Evolutionary conservation across 352 stramenopile species (phyloP), one percentile per base, ranked within the genome.

Genomic region (Phytopythium chamaehyphon): DNA sequence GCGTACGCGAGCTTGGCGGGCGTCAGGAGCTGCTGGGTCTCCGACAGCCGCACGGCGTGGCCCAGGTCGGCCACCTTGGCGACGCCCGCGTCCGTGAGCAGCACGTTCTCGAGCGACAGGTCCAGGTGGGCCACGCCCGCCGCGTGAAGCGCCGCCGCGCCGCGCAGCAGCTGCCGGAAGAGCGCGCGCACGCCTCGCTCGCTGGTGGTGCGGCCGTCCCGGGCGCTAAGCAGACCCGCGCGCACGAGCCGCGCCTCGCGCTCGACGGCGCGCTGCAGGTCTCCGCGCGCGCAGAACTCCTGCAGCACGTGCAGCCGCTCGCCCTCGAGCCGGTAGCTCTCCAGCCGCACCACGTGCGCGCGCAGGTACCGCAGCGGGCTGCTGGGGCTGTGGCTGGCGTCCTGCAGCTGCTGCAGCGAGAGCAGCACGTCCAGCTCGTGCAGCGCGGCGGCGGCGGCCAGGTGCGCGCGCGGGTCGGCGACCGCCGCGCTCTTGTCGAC

Each of bases 101-200:
- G 89, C 65, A 96, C 81, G 62, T 98, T 98, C 62, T 98, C 94
- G 9, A 97, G 77, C 47, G 96, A 98, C 33, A 98, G 53, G 61
- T 98, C 94, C 47, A 96, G 75, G 69, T 98, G 93, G 35, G 78
- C 91, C 54, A 98, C 93, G 53, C 80, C 84, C 21, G 66, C 51
- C 4, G 54, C 69, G 61, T 98, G 93, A 3, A 98, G 75, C 38
- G 85, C 89, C 8, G 82, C 70, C 0, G 98, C 85, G 11, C 85
- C 86, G 11, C 74, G 84, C 45, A 97, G 71, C 58, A 96, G 87
- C 58, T 97, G 78, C 31, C 31, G 47, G 40, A 86, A 83, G 26
- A 89, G 49, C 12, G 49, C 48, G 4, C 67, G 69, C 37, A 82
- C 57, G 10, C 62, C 64, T 12, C 55, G 40, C 44, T 44, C 44